A percentile compares a stretch with the other conserved stretches of the same genome.
These are phyloP conservation scores for Scheffersomyces titani DNA, from an alignment of 1,139 yeast genomes.

Conservation along the genomic window DNA sequence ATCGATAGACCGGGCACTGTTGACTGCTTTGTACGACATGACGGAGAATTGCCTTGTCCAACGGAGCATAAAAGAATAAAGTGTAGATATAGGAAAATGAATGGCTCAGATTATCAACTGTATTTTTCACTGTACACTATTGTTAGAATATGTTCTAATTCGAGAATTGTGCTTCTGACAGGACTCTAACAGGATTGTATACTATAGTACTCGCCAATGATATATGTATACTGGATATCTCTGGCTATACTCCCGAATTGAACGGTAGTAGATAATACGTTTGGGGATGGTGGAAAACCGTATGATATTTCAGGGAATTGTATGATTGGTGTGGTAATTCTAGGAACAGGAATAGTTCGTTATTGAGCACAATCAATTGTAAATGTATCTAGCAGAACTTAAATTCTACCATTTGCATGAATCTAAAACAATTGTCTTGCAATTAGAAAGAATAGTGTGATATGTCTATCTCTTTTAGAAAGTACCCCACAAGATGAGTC, in stretches of 20 bases:
- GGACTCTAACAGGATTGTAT: neutral
- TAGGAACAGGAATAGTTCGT: neutral
- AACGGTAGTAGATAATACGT: neutral
- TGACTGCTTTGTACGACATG: neutral
- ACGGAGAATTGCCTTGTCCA: neutral
- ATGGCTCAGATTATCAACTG: neutral
- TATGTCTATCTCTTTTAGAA: neutral
- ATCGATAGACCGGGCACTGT: neutral
- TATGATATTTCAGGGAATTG: neutral
- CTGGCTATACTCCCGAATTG: too few relatives aligned
- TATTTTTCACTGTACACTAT: neutral
- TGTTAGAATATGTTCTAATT: too few relatives aligned
- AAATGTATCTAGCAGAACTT: neutral
- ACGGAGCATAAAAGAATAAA: neutral
- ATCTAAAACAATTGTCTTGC: neutral
- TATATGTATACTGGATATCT: neutral
- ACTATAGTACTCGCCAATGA: neutral
- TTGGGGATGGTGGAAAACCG: neutral
- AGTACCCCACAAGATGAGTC: neutral
- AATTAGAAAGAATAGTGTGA: neutral
- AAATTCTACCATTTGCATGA: neutral
- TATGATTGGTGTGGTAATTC: neutral
- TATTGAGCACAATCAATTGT: neutral
- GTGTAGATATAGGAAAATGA: neutral
- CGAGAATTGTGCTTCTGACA: neutral